Conservation (phyloP, 306 rosid genomes). For the Argentina anserina region DNA sequence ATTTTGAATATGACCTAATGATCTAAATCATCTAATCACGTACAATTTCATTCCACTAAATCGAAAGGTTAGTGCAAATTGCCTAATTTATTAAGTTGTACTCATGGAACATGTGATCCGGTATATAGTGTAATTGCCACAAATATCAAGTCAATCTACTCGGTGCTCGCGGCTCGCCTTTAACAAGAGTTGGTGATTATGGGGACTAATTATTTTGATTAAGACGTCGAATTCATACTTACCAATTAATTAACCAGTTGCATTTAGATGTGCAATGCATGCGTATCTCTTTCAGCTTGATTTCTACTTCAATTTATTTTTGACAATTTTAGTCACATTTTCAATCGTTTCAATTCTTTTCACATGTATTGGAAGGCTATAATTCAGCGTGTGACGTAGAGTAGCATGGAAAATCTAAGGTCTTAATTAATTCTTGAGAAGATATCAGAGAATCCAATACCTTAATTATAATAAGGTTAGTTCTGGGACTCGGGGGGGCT, state of each 20-base stretch:
- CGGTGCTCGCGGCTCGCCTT: too few relatives aligned
- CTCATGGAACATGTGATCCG: constrained; percentile 6
- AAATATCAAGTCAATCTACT: constrained; percentile 5
- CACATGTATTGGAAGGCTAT: neutral
- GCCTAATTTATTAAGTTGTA: neutral
- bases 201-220: neutral
- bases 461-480: constrained; percentile 9
- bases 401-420: neutral
- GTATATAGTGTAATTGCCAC: neutral
- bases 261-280: neutral
- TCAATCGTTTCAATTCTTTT: too few relatives aligned
- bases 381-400: neutral
- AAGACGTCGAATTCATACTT: neutral
- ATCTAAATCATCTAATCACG: too few relatives aligned
- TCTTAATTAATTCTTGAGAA: neutral
- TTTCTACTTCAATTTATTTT: too few relatives aligned
- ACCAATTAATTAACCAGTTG: neutral
- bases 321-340: too few relatives aligned
- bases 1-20: neutral
- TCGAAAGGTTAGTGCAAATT: neutral
- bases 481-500: neutral
- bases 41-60: constrained; percentile 5
- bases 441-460: constrained; percentile 32
- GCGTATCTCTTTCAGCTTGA: neutral
- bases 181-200: neutral